Percentiles rank a stretch among this genome's conserved stretches.
Conservation (phyloP, 2,329 filamentous ascomycete species). For the Stachybotrys elegans region DNA sequence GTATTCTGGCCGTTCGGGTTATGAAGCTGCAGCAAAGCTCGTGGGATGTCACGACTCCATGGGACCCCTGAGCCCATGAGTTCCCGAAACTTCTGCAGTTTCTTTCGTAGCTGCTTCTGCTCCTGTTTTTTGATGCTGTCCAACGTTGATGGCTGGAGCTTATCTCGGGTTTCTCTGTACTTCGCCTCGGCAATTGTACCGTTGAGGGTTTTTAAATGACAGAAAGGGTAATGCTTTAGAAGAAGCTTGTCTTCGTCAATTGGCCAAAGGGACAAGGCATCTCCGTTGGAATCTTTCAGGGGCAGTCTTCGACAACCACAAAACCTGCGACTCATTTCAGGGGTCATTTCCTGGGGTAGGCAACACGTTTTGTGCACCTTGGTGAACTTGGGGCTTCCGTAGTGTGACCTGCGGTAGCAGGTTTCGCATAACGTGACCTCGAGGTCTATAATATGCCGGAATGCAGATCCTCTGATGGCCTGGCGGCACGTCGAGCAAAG, state of each 20-base stretch:
- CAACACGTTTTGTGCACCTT: constrained; percentile 30
- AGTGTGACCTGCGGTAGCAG: constrained; percentile 26
- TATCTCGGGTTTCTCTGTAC: constrained; percentile 11
- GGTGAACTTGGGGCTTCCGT: constrained; percentile 17
- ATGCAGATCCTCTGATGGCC: constrained; percentile 18
- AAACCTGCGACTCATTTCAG: constrained; percentile 16
- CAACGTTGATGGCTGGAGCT: too few species aligned
- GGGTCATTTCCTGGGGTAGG: constrained; percentile 17
- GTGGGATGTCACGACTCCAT: too few species aligned
- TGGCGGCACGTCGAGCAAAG: constrained; percentile 13
- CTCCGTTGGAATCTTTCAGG: constrained; percentile 14
- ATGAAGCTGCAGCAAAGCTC: not conserved
- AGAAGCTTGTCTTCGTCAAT: constrained; percentile 2
- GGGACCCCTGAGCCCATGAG: too few species aligned
- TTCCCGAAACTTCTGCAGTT: too few species aligned
- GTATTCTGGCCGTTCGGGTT: too few species aligned
- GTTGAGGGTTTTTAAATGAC: too few species aligned
- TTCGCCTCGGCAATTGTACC: constrained; percentile 19
- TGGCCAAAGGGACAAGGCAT: constrained; percentile 12
- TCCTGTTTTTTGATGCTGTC: too few species aligned
- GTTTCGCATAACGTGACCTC: constrained; percentile 21
- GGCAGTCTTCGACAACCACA: constrained; percentile 16
- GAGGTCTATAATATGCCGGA: constrained; percentile 8
- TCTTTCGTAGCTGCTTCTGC: too few species aligned
- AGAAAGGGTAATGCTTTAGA: too few species aligned